These are phyloP conservation scores for Rhizopus delemar DNA, from an alignment of 371 early-diverging fungal species.

Conservation along the genomic window DNA sequence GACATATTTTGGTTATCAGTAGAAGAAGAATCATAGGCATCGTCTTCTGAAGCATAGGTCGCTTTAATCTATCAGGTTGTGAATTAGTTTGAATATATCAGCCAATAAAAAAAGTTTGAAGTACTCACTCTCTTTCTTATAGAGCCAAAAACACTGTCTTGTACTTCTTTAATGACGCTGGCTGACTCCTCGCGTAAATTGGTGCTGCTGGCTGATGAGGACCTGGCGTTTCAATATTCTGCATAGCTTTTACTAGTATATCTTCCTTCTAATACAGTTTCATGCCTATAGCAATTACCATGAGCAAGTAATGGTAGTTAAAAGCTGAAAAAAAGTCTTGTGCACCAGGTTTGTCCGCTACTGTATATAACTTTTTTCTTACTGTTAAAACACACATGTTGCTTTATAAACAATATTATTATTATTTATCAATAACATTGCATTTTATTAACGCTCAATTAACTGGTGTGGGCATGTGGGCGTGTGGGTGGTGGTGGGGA, in stretches of 20 bases:
- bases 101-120: constrained; percentile 4
- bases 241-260: not conserved
- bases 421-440: too few species aligned
- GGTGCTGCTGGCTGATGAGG: constrained; percentile 3
- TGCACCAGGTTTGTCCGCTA: too few species aligned
- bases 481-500: too few species aligned
- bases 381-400: too few species aligned
- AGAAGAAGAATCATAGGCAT: not conserved
- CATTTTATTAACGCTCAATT: too few species aligned
- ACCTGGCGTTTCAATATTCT: constrained; percentile 7
- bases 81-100: constrained; percentile 7
- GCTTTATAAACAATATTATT: too few species aligned
- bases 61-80: constrained; percentile 1
- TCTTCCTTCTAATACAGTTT: too few species aligned
- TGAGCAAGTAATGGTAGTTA: too few species aligned
- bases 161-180: constrained; percentile 7
- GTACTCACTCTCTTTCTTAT: constrained; percentile 9
- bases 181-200: constrained; percentile 5
- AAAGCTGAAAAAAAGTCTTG: too few species aligned
- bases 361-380: too few species aligned
- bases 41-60: constrained; percentile 5
- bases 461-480: too few species aligned
- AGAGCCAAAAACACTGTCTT: constrained; percentile 8
- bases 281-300: too few species aligned
- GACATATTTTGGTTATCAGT: constrained; percentile 5